Base-by-base conservation (phyloP, 192 early-diverging fungal species). In the Allomyces arbusculus region DNA sequence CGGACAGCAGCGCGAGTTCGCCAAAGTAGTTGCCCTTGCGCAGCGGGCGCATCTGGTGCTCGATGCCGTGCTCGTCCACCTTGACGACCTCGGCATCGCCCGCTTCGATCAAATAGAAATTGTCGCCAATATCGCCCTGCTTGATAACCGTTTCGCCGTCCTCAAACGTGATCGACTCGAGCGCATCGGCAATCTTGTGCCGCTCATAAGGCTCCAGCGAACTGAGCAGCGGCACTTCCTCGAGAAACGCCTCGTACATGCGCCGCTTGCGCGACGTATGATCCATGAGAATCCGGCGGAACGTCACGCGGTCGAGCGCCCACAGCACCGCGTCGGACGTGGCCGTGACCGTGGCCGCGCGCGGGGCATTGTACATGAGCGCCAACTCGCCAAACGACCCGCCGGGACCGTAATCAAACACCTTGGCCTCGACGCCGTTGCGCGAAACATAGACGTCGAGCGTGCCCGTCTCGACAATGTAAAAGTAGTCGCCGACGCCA, bases 321-420 rank as follows among this genome's bases (percentile, higher is more conserved):
- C 95, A 99, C 64, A 99, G 78, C 24, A 91, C 86, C 20, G 85
- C 77, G 61, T 89, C 83, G 8, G 83, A 81, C 0, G 91, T 95
- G 1, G 91, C 87, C 7, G 80, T 78, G n/a, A 99, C 88, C 0
- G 94, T 95, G 24, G 95, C 95, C 0, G 95, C 95, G 45, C 95
- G 84, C 16, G 95, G 95, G 11, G 92, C 93, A 70, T 97, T 97
- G 77, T 99, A 99, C 95, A 99, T 99, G 12, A 99, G 81, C 45
- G 95, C 95, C 63, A 99, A 81, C 77, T 99, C 94, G 66, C 95
- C 95, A 88, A 99, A 99, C 72, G 85, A 87, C 62, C 91, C 94
- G 58, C 89, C 86, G 10, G 88, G 78, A 8, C 75, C 87, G 69
- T 93, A 95, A 61, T 81, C 77, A 62, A 82, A 74, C 4, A 97